Conservation (phyloP, 176 grass and related monocot species). For the Panicum miliaceum region DNA sequence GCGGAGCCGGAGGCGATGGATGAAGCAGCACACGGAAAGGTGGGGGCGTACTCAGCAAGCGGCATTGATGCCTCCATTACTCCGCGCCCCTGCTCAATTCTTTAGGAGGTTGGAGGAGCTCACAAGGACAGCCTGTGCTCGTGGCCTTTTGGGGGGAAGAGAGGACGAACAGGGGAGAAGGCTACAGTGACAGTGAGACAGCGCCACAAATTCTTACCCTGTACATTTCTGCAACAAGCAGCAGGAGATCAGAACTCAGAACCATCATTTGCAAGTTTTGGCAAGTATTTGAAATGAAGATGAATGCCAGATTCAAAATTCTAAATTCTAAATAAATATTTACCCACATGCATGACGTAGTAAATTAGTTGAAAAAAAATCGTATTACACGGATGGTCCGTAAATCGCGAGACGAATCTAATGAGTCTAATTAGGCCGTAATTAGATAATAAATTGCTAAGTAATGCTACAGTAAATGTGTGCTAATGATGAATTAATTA, state of each 20-base stretch:
- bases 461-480: too few relatives aligned
- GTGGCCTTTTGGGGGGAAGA: neutral
- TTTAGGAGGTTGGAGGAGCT: constrained; percentile 50
- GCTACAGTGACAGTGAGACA: constrained; percentile 11
- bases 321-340: too few relatives aligned
- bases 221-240: constrained; percentile 32
- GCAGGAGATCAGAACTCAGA: neutral
- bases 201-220: constrained; percentile 30
- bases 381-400: too few relatives aligned
- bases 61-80: constrained; percentile 62
- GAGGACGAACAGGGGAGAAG: neutral
- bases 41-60: constrained; percentile 40
- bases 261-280: constrained; percentile 3
- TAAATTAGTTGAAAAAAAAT: too few relatives aligned
- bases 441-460: too few relatives aligned
- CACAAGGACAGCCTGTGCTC: constrained; percentile 49
- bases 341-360: too few relatives aligned
- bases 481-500: too few relatives aligned
- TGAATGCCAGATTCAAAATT: too few relatives aligned
- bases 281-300: neutral
- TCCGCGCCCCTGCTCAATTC: constrained; percentile 45
- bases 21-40: constrained; percentile 23
- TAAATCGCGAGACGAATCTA: too few relatives aligned
- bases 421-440: too few relatives aligned
- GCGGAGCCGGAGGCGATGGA: constrained; percentile 39